phyloP scores from a whole-genome alignment of 352 stramenopile species.

The Elongisporangium prolatum region DNA sequence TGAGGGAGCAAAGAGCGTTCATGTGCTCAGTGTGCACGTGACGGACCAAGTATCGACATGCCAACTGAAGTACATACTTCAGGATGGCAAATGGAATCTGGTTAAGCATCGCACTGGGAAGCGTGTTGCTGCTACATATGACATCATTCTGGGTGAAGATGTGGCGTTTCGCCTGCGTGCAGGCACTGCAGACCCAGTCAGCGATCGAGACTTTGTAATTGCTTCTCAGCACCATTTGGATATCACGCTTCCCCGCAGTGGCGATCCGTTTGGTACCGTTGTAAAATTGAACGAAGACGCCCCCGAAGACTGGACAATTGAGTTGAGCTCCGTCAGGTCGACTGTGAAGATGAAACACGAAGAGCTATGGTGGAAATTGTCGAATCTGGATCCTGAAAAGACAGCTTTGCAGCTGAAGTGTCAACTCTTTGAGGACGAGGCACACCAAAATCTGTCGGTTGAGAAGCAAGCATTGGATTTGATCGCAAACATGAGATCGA shows the following conservation, averaged over 20 bases:
- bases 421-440: too few species aligned
- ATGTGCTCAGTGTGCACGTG: conserved; percentile 16
- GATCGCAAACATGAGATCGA: too few species aligned
- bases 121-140: conserved; percentile 20
- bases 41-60: conserved; percentile 7
- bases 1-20: too few species aligned
- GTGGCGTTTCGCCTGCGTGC: conserved; percentile 28
- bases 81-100: conserved; percentile 26
- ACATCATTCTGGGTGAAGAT: conserved; percentile 25
- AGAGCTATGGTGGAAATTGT: conserved; percentile 18
- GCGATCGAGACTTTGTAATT: conserved; percentile 1
- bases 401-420: too few species aligned
- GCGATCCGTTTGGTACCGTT: conserved; percentile 19
- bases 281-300: conserved; percentile 11
- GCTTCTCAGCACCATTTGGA: conserved; percentile 19
- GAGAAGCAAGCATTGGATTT: too few species aligned
- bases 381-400: conserved; percentile 13
- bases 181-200: conserved; percentile 11
- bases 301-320: conserved; percentile 15
- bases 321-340: conserved; percentile 14
- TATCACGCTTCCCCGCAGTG: conserved; percentile 11
- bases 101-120: conserved; percentile 7
- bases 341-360: conserved; percentile 16
- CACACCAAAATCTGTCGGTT: too few species aligned
- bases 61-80: conserved; percentile 37